Percentiles rank a stretch among this genome's conserved stretches.
Conservation (phyloP, 192 early-diverging fungal species). For the Entrophospora sp. region DNA sequence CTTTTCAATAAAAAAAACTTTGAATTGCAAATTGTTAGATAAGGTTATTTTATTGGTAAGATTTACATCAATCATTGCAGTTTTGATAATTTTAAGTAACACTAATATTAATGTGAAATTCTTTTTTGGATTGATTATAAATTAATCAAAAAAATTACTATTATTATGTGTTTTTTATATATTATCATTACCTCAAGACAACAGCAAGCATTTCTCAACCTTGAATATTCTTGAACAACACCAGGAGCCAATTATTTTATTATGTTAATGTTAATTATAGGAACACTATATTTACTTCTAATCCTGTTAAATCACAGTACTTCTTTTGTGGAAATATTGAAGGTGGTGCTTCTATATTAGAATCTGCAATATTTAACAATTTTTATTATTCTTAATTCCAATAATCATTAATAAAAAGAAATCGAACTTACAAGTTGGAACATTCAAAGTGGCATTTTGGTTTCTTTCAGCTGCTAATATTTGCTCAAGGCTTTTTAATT, state of each 20-base stretch:
- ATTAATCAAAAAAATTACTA: too few relatives aligned
- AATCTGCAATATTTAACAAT: slow-evolving; percentile 40
- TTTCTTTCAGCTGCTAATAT: slow-evolving; percentile 63
- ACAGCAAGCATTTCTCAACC: slow-evolving; percentile 70
- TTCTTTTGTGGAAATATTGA: slow-evolving; percentile 78
- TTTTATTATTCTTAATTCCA: neutral
- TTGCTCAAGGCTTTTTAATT: slow-evolving; percentile 76
- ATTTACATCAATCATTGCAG: too few relatives aligned
- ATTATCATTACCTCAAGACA: slow-evolving; percentile 42
- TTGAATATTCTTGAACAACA: slow-evolving; percentile 74
- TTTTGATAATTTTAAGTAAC: too few relatives aligned
- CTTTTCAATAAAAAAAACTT: too few relatives aligned
- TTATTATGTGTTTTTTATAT: too few relatives aligned
- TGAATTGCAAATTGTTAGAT: too few relatives aligned
- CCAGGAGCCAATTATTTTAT: slow-evolving; percentile 64
- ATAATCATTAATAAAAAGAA: slow-evolving; percentile 6
- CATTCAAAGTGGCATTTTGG: slow-evolving; percentile 44
- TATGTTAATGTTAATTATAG: neutral
- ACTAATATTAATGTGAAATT: too few relatives aligned
- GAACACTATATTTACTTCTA: slow-evolving; percentile 45
- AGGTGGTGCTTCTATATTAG: slow-evolving; percentile 76
- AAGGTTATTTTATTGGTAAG: too few relatives aligned
- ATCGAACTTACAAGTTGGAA: slow-evolving; percentile 59
- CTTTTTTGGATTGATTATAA: too few relatives aligned
- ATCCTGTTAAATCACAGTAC: slow-evolving; percentile 86